Base-by-base conservation (phyloP, 305 asterid genomes). In the Fraxinus dipetala region DNA sequence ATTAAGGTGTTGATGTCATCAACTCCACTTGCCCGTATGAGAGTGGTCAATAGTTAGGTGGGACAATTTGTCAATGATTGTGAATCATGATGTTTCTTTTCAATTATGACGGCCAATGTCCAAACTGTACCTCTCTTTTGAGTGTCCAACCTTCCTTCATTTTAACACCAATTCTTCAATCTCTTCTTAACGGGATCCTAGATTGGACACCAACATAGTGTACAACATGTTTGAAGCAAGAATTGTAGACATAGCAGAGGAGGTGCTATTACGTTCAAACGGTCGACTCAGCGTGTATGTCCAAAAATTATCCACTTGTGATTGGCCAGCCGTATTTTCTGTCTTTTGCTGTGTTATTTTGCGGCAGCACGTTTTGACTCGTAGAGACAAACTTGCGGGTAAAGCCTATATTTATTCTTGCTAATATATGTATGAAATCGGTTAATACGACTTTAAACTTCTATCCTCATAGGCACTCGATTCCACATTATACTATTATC, bases 281-380 rank as follows among this genome's bases (percentile, higher is more conserved):
- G 75, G 84, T 48, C 72, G 73, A 38, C 65, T 35, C 76, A 67
- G 43, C 82, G 20, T 54, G 14, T 24, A 9, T 22, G 86, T 51
- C 83, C 20, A 65, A 79, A 69, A 82, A 85, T 84, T 69, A 82
- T 86, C 89, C 77, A 20, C 48, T 72, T 85, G 65, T 84, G 84
- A 91, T 90, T 90, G 93, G 95, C 78, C 63, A 48, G 4, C 43
- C 77, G 69, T 78, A 88, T 81, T 87, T 87, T 79, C 83, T 0
- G 7, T 31, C n/a, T 72, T 26, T 18, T 16, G 8, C 20, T 16
- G 63, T 54, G 63, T 5, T 54, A 54, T 3, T 51, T 54, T 54
- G 63, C 7, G 24, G 24, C 2, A 14, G 5, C 63, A 54, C 63
- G 63, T 54, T 6, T 54, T 14, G 63, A 54, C 24, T 54, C 2